Evolutionary conservation across 2,329 filamentous ascomycete species (phyloP).

Genomic region (Colletotrichum destructivum): DNA sequence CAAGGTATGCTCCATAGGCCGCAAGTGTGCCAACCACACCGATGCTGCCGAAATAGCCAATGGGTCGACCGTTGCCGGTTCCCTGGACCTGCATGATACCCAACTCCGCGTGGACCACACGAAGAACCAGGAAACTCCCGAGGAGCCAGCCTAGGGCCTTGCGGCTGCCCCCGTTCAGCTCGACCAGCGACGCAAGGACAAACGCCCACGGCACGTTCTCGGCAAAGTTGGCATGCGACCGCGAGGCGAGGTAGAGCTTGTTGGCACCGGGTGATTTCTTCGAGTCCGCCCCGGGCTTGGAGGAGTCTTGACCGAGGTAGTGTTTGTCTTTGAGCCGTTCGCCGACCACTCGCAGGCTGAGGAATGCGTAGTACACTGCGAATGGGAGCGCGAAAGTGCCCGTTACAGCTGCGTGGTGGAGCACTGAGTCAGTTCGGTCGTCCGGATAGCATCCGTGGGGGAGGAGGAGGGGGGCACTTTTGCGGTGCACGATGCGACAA

Average conservation of each 20-base stretch:
- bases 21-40: slow-evolving; percentile 16
- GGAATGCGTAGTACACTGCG: slow-evolving; percentile 32
- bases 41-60: slow-evolving; percentile 28
- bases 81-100: slow-evolving; percentile 19
- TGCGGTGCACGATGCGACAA: neutral
- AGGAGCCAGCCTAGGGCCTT: slow-evolving; percentile 24
- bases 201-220: slow-evolving; percentile 29
- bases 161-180: slow-evolving; percentile 33
- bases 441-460: no score
- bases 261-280: slow-evolving; percentile 1
- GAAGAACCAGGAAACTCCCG: slow-evolving; percentile 11
- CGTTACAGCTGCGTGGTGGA: slow-evolving; percentile 12
- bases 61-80: neutral
- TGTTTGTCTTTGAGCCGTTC: slow-evolving; percentile 21
- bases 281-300: slow-evolving; percentile 1
- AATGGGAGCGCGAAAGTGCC: slow-evolving; percentile 32
- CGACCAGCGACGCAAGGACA: slow-evolving; percentile 4
- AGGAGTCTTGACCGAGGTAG: slow-evolving; percentile 30
- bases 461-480: no score
- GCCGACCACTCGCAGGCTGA: slow-evolving; percentile 28
- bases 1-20: slow-evolving; percentile 23
- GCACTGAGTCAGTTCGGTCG: neutral
- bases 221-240: slow-evolving; percentile 26
- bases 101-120: slow-evolving; percentile 29
- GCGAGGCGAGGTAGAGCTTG: slow-evolving; percentile 20